A percentile compares a stretch with the other conserved stretches of the same genome.
Conservation (phyloP, 2,329 filamentous ascomycete species). For the Penicillium sclerotiorum region DNA sequence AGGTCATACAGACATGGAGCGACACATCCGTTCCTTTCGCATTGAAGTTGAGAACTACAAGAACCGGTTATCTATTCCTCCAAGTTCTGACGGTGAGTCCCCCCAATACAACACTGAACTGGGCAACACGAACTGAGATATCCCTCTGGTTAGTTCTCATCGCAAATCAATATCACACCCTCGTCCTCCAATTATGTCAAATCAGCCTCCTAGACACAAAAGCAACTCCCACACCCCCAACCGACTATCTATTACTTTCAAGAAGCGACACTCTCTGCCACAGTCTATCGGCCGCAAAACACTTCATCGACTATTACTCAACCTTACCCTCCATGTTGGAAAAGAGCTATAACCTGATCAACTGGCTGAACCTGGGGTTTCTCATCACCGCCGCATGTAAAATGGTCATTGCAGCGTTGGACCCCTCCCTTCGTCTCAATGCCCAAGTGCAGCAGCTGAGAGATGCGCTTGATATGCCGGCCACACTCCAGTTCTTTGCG, state of each 20-base stretch:
- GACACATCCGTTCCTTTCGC: slow-evolving; percentile 1
- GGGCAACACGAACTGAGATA: too few relatives aligned
- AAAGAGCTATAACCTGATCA: background rate
- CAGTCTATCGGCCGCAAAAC: slow-evolving; percentile 4
- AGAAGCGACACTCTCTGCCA: slow-evolving; percentile 4
- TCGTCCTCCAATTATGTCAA: slow-evolving; percentile 5
- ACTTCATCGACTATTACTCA: slow-evolving; percentile 2
- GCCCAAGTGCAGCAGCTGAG: slow-evolving; percentile 4
- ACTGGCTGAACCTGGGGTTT: background rate
- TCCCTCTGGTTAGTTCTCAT: slow-evolving; percentile 1
- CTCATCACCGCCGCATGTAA: slow-evolving; percentile 2
- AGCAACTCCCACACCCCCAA: background rate
- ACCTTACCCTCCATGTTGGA: background rate
- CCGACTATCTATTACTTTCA: background rate
- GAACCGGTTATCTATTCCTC: slow-evolving; percentile 6
- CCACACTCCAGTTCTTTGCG: background rate
- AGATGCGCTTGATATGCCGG: slow-evolving; percentile 4
- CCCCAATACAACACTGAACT: background rate
- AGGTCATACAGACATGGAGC: background rate
- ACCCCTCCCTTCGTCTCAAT: slow-evolving; percentile 8
- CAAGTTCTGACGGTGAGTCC: slow-evolving; percentile 7
- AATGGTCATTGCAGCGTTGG: background rate
- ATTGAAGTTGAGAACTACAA: slow-evolving; percentile 10
- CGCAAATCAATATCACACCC: background rate
- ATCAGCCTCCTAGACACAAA: slow-evolving; percentile 4